These are phyloP conservation scores for Imleria badia DNA, from an alignment of 768 basidiomycete species.

Conservation along the genomic window DNA sequence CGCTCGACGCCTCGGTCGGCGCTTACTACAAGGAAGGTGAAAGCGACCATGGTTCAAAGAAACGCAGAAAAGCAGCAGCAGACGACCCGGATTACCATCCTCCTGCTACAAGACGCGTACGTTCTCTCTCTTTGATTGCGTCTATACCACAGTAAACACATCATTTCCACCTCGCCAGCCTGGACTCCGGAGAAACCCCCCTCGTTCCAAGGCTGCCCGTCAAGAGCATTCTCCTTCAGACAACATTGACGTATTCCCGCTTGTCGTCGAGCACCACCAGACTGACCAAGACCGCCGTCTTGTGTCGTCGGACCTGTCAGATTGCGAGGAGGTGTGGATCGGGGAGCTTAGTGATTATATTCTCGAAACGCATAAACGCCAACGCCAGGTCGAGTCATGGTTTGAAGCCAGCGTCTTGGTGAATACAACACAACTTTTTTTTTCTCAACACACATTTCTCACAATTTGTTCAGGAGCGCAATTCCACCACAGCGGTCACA, in stretches of 20 bases:
- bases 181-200: conserved; percentile 44
- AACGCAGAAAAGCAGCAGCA: conserved; percentile 45
- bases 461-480: conserved; percentile 58
- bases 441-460: not conserved
- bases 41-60: conserved; percentile 39
- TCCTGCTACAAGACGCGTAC: conserved; percentile 51
- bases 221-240: conserved; percentile 30
- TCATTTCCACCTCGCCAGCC: conserved; percentile 23
- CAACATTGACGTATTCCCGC: conserved; percentile 17
- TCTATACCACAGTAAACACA: not conserved
- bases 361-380: conserved; percentile 69
- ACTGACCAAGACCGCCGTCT: conserved; percentile 45
- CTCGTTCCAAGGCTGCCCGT: conserved; percentile 37
- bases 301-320: conserved; percentile 77
- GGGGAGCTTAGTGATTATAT: conserved; percentile 68
- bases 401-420: conserved; percentile 70
- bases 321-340: conserved; percentile 76
- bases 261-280: conserved; percentile 22
- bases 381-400: conserved; percentile 69
- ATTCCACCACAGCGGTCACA: conserved; percentile 54
- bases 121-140: conserved; percentile 27
- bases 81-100: conserved; percentile 60
- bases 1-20: conserved; percentile 17
- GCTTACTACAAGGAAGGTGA: conserved; percentile 34
- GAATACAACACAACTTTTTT: conserved; percentile 20